Evolutionary conservation across 106 monocot genomes (phyloP), one percentile per base, ranked within the genome.

Genomic region (Platanthera zijinensis): DNA sequence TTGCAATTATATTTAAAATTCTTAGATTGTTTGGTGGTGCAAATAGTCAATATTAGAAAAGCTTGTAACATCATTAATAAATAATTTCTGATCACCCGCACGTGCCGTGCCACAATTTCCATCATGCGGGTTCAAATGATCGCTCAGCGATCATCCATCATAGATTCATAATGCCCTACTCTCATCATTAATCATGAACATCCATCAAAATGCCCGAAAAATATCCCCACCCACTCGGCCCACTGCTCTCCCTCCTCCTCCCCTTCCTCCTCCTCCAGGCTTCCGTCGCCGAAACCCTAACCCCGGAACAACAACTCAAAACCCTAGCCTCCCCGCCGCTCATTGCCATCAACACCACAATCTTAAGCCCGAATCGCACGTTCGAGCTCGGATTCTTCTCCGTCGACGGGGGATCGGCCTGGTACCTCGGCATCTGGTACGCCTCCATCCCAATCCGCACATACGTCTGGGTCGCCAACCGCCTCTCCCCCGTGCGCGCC

Each of bases 391-490:
- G 89, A 12, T 89, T 89, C 89, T 89, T 89, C 84, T 21, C 78
- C 76, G 62, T 69, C 61, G 76, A 80, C 73, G 74, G 57, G 22
- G 80, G 72, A 69, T 76, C 82, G 52, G 6, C 32, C 63, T 82
- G 48, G 18, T 85, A 73, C 77, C 78, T 90, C 69, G 87, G 81
- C 78, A 83, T 90, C 85, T 87, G 87, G 87, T 90, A 87, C 85
- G 83, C 85, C 51, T 83, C 87, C 62, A 77, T 89, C 74, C 84
- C 86, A 22, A 79, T 82, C 79, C 83, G 89, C 52, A 86, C 86
- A 69, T 84, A 82, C 77, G 86, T 86, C 77, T 89, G 89, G 89
- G 77, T 89, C 39, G 89, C 89, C 77, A 89, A 89, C 74, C 86
- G 89, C 73, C 76, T 5, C 14, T 7, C 76, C 69, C 79, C 86